Evolutionary conservation across 768 basidiomycete species (phyloP).

Genomic region (Suillus occidentalis): DNA sequence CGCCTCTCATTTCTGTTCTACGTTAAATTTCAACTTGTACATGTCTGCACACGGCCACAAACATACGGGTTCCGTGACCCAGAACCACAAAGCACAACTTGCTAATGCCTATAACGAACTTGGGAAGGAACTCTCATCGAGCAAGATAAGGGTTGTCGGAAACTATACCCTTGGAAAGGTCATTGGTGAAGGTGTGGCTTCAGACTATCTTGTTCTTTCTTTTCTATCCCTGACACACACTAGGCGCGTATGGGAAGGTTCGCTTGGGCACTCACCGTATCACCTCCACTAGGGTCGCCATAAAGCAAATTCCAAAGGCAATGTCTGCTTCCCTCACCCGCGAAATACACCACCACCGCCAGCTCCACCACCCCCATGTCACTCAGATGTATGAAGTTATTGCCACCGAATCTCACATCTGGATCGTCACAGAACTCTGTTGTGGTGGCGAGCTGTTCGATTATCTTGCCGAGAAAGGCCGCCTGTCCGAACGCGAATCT

Average conservation of each 20-base stretch:
- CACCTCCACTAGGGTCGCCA: conserved; percentile 87
- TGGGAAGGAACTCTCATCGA: conserved; percentile 91
- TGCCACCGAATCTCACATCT: conserved; percentile 92
- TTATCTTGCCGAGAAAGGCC: conserved; percentile 93
- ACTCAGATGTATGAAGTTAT: conserved; percentile 97
- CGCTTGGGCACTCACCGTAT: conserved; percentile 92
- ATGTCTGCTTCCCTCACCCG: conserved; percentile 90
- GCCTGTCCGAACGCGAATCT: conserved; percentile 82
- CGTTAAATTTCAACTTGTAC: conserved; percentile 28
- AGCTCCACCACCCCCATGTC: conserved; percentile 93
- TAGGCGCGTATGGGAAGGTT: conserved; percentile 95
- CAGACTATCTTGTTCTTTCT: background rate
- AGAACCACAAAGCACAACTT: conserved; percentile 86
- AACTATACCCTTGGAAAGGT: conserved; percentile 93
- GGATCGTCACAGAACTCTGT: conserved; percentile 97
- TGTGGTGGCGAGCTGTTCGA: conserved; percentile 97
- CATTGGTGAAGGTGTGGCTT: conserved; percentile 84
- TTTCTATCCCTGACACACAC: conserved; percentile 9
- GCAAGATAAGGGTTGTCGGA: conserved; percentile 87
- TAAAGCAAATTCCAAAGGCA: conserved; percentile 97
- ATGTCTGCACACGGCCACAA: conserved; percentile 61
- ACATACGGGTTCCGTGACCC: conserved; percentile 57
- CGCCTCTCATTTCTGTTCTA: conserved; percentile 34
- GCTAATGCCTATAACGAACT: conserved; percentile 96
- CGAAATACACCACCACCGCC: conserved; percentile 98